Evolutionary conservation across 352 stramenopile genomes (phyloP), one percentile per base, ranked within the genome.

Genomic region (Phytopythium delawarense): DNA sequence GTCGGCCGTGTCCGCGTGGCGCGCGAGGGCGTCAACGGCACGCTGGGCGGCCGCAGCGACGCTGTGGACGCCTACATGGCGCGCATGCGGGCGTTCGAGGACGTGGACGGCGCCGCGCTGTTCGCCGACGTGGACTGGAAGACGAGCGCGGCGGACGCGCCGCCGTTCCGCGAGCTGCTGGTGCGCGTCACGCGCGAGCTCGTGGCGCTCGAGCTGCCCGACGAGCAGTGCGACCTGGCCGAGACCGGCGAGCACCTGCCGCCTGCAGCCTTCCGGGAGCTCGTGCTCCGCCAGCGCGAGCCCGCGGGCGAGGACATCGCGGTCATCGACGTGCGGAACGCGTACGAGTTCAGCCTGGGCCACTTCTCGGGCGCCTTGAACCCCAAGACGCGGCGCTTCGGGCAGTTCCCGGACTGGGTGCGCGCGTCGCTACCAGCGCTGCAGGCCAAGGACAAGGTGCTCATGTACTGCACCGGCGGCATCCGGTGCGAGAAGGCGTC

Each of bases 391-490:
- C 78, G 85, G 30, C 80, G 84, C 64, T 93, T 95, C 60, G 78
- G 82, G 2, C 79, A 89, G 51, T 95, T 95, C 58, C 86, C 86
- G 1, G 68, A 86, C 16, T 91, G 76, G 78, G 82, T 81, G 49
- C 74, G 73, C 28, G 59, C 74, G 7, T 62, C 89, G 57, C 67
- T 95, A 6, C 75, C 81, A 2, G 64, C 62, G 42, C 62, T 95
- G 23, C 69, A 87, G 61, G 60, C 78, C 56, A 89, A 92, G 55
- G 69, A 84, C 52, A 86, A 85, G 59, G 84, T 95, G 61, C 71
- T 95, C 72, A 92, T 95, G 86, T 94, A 92, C 66, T 94, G 86
- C 72, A 94, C 86, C 0, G 86, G 86, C 35, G 86, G 86, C 61
- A 87, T 94, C 52, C 86, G 86, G 16, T 94, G 86, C 32, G 86